Percentiles rank a stretch among this genome's conserved stretches.
Conservation (phyloP, 805 yeast genomes). For the Brettanomyces custersianus region DNA sequence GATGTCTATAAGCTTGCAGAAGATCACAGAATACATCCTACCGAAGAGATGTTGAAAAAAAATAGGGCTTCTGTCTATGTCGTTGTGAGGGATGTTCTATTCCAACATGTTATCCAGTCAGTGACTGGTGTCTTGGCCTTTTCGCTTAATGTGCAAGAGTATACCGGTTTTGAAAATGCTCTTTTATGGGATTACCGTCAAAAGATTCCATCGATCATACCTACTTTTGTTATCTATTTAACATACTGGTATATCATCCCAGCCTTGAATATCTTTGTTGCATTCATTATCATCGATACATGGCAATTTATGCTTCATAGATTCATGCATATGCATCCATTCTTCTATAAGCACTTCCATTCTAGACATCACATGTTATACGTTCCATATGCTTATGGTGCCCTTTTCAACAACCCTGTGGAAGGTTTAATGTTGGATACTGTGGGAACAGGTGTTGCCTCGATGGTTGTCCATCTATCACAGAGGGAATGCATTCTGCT, state of each 20-base stretch:
- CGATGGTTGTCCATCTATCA: constrained; percentile 49
- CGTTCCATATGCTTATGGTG: constrained; percentile 96
- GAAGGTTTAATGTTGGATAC: constrained; percentile 94
- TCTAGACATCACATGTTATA: constrained; percentile 91
- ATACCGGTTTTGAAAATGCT: constrained; percentile 41
- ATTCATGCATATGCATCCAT: constrained; percentile 74
- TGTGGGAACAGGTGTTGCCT: constrained; percentile 82
- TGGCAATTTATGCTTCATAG: constrained; percentile 95
- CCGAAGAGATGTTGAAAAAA: constrained; percentile 69
- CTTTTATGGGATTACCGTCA: constrained; percentile 39
- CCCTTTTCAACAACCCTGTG: constrained; percentile 85
- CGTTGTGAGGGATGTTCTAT: constrained; percentile 71
- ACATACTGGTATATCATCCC: constrained; percentile 62
- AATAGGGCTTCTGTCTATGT: constrained; percentile 65
- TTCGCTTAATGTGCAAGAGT: constrained; percentile 46
- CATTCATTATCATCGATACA: constrained; percentile 73
- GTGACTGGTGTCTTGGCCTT: constrained; percentile 51
- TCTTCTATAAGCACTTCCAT: constrained; percentile 73
- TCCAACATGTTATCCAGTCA: constrained; percentile 82
- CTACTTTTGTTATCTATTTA: constrained; percentile 39
- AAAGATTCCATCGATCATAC: constrained; percentile 27
- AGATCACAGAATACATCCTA: constrained; percentile 82
- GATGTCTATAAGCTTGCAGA: constrained; percentile 74
- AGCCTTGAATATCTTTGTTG: constrained; percentile 42
- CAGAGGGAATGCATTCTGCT: constrained; percentile 71